Conservation (phyloP, 148 eudicot species). For the Camellia lanceoleosa region DNA sequence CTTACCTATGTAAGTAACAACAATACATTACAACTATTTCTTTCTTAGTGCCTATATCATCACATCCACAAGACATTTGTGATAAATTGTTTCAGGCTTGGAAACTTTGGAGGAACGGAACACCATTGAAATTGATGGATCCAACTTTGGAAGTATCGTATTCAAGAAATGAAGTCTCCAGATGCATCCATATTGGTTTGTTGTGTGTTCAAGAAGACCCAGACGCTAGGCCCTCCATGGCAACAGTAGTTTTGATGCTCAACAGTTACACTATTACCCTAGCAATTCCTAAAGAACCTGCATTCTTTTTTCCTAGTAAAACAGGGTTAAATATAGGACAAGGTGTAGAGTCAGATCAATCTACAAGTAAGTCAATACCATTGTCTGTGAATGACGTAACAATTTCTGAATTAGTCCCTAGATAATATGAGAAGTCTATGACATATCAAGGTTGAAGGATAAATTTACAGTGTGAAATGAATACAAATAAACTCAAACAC, state of each 20-base stretch:
- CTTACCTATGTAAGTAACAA: conserved; percentile 31
- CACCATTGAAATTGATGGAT: conserved; percentile 25
- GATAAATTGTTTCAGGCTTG: conserved; percentile 24
- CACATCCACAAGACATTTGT: neutral
- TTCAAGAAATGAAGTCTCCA: conserved; percentile 20
- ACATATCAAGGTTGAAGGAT: neutral
- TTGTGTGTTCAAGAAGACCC: conserved; percentile 35
- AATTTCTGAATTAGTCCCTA: neutral
- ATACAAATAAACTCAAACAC: no score
- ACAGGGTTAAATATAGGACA: neutral
- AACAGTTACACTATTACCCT: conserved; percentile 28
- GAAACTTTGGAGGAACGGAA: conserved; percentile 35
- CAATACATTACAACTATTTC: neutral
- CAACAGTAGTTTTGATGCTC: conserved; percentile 35
- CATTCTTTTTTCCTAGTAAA: conserved; percentile 14
- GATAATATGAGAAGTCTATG: neutral
- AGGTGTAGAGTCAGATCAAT: neutral
- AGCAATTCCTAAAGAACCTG: conserved; percentile 31
- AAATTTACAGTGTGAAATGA: neutral
- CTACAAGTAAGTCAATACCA: neutral
- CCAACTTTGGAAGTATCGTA: neutral
- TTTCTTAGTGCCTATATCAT: neutral
- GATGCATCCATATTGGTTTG: conserved; percentile 36
- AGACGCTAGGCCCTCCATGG: conserved; percentile 38
- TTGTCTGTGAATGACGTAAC: neutral